Evolutionary conservation across 2,329 filamentous ascomycete genomes (phyloP).

Genomic region (Sclerotiophoma versabilis): DNA sequence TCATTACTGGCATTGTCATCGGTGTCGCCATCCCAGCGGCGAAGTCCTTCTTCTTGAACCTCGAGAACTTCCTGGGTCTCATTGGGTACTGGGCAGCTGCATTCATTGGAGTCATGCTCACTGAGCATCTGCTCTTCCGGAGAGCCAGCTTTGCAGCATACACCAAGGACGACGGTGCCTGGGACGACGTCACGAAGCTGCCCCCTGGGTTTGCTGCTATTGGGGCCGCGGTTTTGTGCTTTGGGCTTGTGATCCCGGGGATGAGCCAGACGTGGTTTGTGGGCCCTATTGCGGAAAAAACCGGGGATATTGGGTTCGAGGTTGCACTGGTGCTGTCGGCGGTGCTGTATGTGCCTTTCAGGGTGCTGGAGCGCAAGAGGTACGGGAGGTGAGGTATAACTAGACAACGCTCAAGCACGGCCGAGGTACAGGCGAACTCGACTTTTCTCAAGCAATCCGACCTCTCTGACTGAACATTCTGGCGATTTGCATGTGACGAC

Average conservation of each 20-base stretch:
- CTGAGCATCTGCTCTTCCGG: conserved; percentile 52
- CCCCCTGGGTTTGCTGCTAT: conserved; percentile 53
- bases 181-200: conserved; percentile 50
- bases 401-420: neutral
- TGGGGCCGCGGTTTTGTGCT: conserved; percentile 47
- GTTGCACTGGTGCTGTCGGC: conserved; percentile 62
- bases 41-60: conserved; percentile 63
- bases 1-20: conserved; percentile 67
- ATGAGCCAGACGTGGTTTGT: conserved; percentile 69
- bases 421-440: too few relatives aligned
- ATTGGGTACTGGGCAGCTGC: conserved; percentile 48
- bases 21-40: conserved; percentile 65
- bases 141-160: conserved; percentile 39
- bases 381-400: conserved; percentile 24
- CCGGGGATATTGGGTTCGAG: conserved; percentile 72
- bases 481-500: conserved; percentile 11
- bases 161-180: conserved; percentile 49
- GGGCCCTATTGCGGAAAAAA: conserved; percentile 65
- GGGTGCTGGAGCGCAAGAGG: conserved; percentile 48
- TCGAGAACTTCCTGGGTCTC: conserved; percentile 51
- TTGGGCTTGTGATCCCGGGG: conserved; percentile 62
- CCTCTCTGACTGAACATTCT: neutral
- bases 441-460: too few relatives aligned
- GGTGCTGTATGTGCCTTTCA: conserved; percentile 55
- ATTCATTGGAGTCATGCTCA: conserved; percentile 41